phyloP scores from a whole-genome alignment of 768 basidiomycete genomes.

The Phaeotremella skinneri region DNA sequence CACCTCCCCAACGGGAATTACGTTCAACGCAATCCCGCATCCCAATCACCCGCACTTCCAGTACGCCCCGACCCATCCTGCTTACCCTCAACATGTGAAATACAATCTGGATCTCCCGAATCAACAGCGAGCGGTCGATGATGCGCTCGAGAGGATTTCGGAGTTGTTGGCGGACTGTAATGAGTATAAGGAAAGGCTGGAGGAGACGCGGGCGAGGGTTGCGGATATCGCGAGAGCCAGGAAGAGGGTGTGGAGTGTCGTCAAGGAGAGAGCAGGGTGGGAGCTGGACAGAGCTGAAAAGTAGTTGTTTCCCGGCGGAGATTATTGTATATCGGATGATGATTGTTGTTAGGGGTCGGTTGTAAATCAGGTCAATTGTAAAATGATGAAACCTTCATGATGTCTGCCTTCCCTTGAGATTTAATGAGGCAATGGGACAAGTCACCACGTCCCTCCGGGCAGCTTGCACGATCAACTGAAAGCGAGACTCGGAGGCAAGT shows the following conservation, averaged over 20 bases:
- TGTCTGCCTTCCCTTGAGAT: no score
- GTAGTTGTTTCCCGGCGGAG: neutral
- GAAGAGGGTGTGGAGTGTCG: constrained; percentile 50
- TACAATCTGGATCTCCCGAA: constrained; percentile 45
- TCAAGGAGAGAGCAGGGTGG: constrained; percentile 44
- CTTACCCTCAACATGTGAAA: constrained; percentile 20
- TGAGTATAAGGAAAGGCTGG: constrained; percentile 51
- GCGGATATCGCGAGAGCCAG: constrained; percentile 50
- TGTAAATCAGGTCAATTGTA: no score
- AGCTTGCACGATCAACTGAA: no score
- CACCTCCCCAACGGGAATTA: constrained; percentile 44
- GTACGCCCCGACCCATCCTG: constrained; percentile 20
- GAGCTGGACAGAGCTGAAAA: constrained; percentile 29
- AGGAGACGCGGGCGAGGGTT: constrained; percentile 49
- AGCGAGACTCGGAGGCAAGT: no score
- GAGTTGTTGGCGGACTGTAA: constrained; percentile 51
- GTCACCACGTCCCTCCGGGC: no score
- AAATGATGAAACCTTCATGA: no score
- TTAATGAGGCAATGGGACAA: no score
- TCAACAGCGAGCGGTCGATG: constrained; percentile 43
- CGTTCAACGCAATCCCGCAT: constrained; percentile 26
- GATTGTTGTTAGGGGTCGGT: no score
- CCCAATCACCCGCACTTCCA: constrained; percentile 25
- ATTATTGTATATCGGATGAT: no score
- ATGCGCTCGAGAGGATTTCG: constrained; percentile 46